Percentiles rank a stretch among this genome's conserved stretches.
phyloP scores from a whole-genome alignment of 306 rosid species.

The Malus fusca region DNA sequence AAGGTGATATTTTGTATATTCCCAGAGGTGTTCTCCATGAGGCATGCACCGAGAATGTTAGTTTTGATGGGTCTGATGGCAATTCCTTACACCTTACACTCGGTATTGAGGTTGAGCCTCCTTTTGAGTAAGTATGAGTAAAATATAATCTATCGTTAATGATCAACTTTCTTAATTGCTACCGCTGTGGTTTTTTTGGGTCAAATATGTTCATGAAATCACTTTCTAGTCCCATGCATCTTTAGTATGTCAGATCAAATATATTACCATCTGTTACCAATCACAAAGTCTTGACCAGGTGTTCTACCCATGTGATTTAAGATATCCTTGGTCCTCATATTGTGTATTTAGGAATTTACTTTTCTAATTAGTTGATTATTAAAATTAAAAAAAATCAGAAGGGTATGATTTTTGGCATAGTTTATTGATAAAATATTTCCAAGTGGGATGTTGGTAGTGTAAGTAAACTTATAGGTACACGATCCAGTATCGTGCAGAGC shows the following conservation, averaged over 20 bases:
- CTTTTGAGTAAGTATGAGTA: conserved; percentile 66
- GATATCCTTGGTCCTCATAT: not conserved
- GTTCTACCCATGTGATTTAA: not conserved
- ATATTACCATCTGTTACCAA: too few relatives aligned
- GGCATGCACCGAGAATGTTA: conserved; percentile 43
- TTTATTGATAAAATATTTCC: not conserved
- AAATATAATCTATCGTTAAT: not conserved
- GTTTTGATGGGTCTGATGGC: conserved; percentile 36
- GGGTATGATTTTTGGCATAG: not conserved
- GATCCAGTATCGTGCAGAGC: not conserved
- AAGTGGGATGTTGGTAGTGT: not conserved
- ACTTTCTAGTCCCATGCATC: not conserved
- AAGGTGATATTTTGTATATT: conserved; percentile 74
- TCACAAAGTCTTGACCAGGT: not conserved
- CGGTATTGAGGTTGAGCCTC: conserved; percentile 82
- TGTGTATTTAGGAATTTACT: not conserved
- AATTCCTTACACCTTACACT: conserved; percentile 74
- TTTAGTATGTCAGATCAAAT: not conserved
- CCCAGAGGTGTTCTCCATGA: conserved; percentile 88
- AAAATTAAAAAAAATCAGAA: not conserved
- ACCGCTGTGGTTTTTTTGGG: not conserved
- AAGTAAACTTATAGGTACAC: not conserved
- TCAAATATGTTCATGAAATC: not conserved
- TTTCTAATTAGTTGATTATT: not conserved
- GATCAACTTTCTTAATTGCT: not conserved